A percentile compares a stretch with the other conserved stretches of the same genome.
phyloP scores from a whole-genome alignment of 116 monocot genomes.

The Cymodocea nodosa region DNA sequence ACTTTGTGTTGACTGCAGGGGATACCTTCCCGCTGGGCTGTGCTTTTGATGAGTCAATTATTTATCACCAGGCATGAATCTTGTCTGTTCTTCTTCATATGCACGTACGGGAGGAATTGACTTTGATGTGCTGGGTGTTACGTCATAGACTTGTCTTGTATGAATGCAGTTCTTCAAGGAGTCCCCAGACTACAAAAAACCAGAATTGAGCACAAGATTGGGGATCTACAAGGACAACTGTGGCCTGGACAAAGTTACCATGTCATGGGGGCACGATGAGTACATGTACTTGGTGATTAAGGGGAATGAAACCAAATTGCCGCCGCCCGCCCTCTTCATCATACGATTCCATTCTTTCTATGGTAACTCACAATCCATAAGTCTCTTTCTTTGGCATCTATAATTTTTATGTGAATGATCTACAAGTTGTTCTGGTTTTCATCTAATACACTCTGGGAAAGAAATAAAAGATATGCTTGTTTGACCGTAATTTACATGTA shows the following conservation, averaged over 20 bases:
- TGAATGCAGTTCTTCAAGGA: slow-evolving; percentile 37
- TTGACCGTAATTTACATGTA: too few species aligned
- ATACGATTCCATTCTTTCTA: slow-evolving; percentile 96
- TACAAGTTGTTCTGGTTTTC: too few species aligned
- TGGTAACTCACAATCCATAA: slow-evolving; percentile 26
- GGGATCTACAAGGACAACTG: slow-evolving; percentile 70
- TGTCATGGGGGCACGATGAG: slow-evolving; percentile 94
- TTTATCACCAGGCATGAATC: slow-evolving; percentile 37
- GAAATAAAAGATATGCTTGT: too few species aligned
- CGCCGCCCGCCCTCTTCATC: slow-evolving; percentile 78
- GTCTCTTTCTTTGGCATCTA: background rate
- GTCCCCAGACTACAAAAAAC: slow-evolving; percentile 52
- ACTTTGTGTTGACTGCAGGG: slow-evolving; percentile 17
- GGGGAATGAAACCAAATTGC: slow-evolving; percentile 72
- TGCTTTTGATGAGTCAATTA: slow-evolving; percentile 50
- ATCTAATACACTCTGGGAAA: too few species aligned
- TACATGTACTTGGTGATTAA: slow-evolving; percentile 90
- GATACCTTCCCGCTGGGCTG: slow-evolving; percentile 80
- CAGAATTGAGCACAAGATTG: slow-evolving; percentile 42
- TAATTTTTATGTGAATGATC: background rate
- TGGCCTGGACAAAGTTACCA: slow-evolving; percentile 69
- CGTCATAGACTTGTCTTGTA: too few species aligned
- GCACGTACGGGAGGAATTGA: too few species aligned
- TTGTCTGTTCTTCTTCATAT: too few species aligned
- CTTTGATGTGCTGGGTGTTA: background rate